Percentiles rank a stretch among this genome's conserved stretches.
These are phyloP conservation scores for Cryphonectria radicalis DNA, from an alignment of 2,329 filamentous ascomycete species.

Conservation along the genomic window DNA sequence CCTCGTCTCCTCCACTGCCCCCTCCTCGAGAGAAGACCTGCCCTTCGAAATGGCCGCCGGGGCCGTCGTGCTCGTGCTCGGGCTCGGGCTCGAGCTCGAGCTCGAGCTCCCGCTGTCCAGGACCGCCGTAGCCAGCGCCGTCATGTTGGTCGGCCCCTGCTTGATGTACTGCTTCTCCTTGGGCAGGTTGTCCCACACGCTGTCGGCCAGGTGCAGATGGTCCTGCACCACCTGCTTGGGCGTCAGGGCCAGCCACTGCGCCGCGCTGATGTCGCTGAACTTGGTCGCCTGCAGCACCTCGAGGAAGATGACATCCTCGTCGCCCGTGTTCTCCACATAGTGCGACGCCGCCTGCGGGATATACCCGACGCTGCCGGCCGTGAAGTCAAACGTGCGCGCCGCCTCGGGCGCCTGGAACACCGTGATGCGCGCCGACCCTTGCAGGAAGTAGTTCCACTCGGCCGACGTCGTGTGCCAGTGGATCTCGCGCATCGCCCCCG, in stretches of 20 bases:
- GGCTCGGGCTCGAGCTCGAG: not conserved
- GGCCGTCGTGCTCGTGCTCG: not conserved
- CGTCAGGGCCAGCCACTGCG: conserved; percentile 63
- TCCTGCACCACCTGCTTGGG: conserved; percentile 63
- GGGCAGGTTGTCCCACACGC: conserved; percentile 43
- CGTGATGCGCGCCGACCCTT: conserved; percentile 59
- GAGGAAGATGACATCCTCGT: conserved; percentile 61
- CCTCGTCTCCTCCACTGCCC: conserved; percentile 15
- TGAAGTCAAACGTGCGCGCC: conserved; percentile 62
- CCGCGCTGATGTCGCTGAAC: conserved; percentile 59
- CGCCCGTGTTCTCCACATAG: conserved; percentile 65
- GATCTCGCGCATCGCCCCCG: conserved; percentile 67
- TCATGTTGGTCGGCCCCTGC: conserved; percentile 37
- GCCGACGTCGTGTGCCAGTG: conserved; percentile 66
- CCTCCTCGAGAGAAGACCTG: not conserved
- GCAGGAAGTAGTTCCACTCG: conserved; percentile 65
- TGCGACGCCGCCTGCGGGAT: conserved; percentile 59
- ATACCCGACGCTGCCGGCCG: conserved; percentile 63
- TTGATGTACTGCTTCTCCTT: conserved; percentile 50
- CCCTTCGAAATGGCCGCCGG: not conserved
- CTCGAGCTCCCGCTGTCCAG: not conserved
- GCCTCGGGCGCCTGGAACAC: conserved; percentile 56
- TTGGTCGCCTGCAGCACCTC: conserved; percentile 59
- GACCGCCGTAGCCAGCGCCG: conserved; percentile 16
- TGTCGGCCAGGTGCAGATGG: conserved; percentile 50